Conservation (phyloP, 371 early-diverging fungal species). For the Pancytospora philotis region DNA sequence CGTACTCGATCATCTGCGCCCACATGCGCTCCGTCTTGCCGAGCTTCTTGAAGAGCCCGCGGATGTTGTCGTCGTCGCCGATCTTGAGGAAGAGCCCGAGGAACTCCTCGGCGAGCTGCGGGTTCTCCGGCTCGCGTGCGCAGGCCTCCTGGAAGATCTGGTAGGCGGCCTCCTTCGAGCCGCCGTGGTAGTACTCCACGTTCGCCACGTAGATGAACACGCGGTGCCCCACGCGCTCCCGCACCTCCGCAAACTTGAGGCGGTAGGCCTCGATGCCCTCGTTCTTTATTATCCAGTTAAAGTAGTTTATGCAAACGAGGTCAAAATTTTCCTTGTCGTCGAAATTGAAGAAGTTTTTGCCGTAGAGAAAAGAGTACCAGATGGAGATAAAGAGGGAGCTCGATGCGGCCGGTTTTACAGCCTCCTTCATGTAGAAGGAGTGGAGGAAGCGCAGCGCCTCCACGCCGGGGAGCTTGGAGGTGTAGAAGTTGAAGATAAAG, state of each 20-base stretch:
- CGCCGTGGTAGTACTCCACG: constrained; percentile 15
- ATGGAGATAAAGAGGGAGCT: background rate
- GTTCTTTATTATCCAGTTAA: constrained; percentile 20
- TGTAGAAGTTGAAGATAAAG: constrained; percentile 18
- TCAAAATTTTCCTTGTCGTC: constrained; percentile 3
- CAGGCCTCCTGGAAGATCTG: constrained; percentile 15
- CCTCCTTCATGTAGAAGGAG: constrained; percentile 1
- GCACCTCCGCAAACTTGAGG: constrained; percentile 25
- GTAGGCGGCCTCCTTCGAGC: constrained; percentile 5
- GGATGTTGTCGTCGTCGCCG: constrained; percentile 22
- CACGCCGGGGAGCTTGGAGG: constrained; percentile 1
- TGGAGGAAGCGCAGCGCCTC: constrained; percentile 23
- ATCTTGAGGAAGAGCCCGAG: constrained; percentile 27
- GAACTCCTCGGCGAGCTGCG: constrained; percentile 25
- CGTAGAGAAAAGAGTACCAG: constrained; percentile 21
- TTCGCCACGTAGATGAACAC: constrained; percentile 16
- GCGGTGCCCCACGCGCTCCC: background rate
- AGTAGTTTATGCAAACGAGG: constrained; percentile 25
- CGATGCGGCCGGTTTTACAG: background rate
- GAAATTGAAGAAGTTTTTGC: constrained; percentile 9
- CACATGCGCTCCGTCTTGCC: constrained; percentile 34
- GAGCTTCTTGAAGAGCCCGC: constrained; percentile 19
- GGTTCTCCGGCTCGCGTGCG: constrained; percentile 8
- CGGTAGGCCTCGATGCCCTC: constrained; percentile 26
- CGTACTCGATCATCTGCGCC: constrained; percentile 32